phyloP scores from a whole-genome alignment of 225 moss, liverwort and hornwort species.

The Rhytidiadelphus loreus region DNA sequence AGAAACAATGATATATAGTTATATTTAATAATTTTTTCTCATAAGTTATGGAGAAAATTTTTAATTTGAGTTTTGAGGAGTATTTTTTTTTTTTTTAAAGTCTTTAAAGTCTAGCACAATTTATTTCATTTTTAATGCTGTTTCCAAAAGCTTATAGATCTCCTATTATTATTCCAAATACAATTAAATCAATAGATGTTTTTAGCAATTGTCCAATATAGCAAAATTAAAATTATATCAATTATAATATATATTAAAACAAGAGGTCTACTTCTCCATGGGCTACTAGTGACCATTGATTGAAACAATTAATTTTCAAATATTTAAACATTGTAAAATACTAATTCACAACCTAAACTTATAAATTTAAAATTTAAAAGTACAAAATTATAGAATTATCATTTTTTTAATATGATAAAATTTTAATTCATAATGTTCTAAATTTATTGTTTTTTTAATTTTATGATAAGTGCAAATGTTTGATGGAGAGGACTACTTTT shows the following conservation, averaged over 20 bases:
- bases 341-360: background rate
- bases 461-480: accelerated
- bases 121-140: background rate
- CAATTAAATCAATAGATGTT: background rate
- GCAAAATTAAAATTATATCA: background rate
- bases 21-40: accelerated
- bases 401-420: background rate
- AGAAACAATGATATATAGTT: no score
- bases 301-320: background rate
- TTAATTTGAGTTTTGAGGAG: background rate
- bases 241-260: background rate
- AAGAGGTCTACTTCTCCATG: accelerated
- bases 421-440: background rate
- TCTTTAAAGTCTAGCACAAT: background rate
- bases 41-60: background rate
- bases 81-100: background rate
- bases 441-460: background rate
- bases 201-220: background rate
- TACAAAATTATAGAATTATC: background rate
- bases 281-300: accelerated
- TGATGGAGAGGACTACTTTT: no score
- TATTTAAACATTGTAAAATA: background rate
- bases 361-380: background rate
- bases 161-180: background rate
- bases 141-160: background rate